Conservation (phyloP, 768 basidiomycete species). For the Tylopilus sp. region DNA sequence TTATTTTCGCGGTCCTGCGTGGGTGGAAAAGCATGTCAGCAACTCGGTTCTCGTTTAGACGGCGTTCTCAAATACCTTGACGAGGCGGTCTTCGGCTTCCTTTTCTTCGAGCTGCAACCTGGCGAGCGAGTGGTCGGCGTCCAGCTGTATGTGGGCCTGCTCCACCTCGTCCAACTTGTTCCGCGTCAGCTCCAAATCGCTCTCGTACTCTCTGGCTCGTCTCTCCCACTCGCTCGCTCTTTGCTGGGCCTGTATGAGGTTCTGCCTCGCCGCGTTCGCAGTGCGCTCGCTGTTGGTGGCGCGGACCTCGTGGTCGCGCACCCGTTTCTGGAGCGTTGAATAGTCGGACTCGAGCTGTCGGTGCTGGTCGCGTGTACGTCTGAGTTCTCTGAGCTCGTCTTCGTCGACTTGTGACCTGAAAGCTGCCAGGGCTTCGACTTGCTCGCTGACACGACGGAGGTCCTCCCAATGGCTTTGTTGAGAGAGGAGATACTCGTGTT, state of each 20-base stretch:
- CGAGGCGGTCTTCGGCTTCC: slow-evolving; percentile 65
- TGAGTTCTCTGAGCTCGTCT: slow-evolving; percentile 71
- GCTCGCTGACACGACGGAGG: slow-evolving; percentile 63
- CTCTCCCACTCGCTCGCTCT: slow-evolving; percentile 81
- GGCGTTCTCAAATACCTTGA: slow-evolving; percentile 47
- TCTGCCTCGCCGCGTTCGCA: slow-evolving; percentile 55
- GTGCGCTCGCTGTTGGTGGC: slow-evolving; percentile 58
- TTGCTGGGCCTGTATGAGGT: slow-evolving; percentile 68
- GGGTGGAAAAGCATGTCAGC: background rate
- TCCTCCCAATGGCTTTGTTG: slow-evolving; percentile 82
- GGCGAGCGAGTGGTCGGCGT: slow-evolving; percentile 64
- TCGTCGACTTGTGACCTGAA: slow-evolving; percentile 62
- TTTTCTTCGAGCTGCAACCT: slow-evolving; percentile 74
- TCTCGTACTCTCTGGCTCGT: slow-evolving; percentile 67
- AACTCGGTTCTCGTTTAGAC: background rate
- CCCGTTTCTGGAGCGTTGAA: slow-evolving; percentile 61
- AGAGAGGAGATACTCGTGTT: slow-evolving; percentile 53
- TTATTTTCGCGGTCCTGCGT: slow-evolving; percentile 67
- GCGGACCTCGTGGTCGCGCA: slow-evolving; percentile 69
- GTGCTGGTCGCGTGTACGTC: slow-evolving; percentile 56
- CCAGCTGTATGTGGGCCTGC: slow-evolving; percentile 60
- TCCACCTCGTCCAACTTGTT: slow-evolving; percentile 67
- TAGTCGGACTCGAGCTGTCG: slow-evolving; percentile 66
- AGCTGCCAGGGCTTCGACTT: slow-evolving; percentile 64
- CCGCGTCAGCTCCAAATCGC: slow-evolving; percentile 54